Percentiles rank a stretch among this genome's conserved stretches.
phyloP scores from a whole-genome alignment of 1,284 basidiomycete genomes.

The Volvariella volvacea region DNA sequence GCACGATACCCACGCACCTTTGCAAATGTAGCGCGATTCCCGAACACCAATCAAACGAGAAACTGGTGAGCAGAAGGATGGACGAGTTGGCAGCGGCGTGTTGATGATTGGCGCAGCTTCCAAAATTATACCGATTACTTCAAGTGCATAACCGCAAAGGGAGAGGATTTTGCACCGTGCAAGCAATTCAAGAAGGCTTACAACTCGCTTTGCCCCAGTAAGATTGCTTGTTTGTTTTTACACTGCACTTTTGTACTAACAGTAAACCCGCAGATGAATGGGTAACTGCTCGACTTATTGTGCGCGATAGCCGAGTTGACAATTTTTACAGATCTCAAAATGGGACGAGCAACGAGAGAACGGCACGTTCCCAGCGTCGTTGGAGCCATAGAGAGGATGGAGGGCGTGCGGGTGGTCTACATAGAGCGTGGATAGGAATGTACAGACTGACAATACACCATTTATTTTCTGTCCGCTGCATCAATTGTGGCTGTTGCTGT shows the following conservation, averaged over 20 bases:
- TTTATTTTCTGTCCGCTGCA: no score
- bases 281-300: slow-evolving; percentile 34
- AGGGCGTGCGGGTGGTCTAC: not conserved
- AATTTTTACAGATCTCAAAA: slow-evolving; percentile 55
- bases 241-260: slow-evolving; percentile 3
- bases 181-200: slow-evolving; percentile 98
- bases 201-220: slow-evolving; percentile 96
- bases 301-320: slow-evolving; percentile 11
- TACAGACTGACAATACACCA: no score
- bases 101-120: slow-evolving; percentile 44
- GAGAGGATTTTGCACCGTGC: slow-evolving; percentile 96
- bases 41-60: slow-evolving; percentile 92
- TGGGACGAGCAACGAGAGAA: slow-evolving; percentile 93
- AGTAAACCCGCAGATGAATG: slow-evolving; percentile 62
- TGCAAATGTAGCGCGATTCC: slow-evolving; percentile 71
- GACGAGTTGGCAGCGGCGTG: not conserved
- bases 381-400: slow-evolving; percentile 45
- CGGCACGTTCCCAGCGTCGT: slow-evolving; percentile 86
- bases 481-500: no score
- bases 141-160: slow-evolving; percentile 96
- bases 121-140: slow-evolving; percentile 98
- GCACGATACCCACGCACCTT: no score
- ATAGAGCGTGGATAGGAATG: no score
- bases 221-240: slow-evolving; percentile 24
- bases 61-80: slow-evolving; percentile 64